Evolutionary conservation across 1,139 yeast species (phyloP), one percentile per base, ranked within the genome.

Genomic region (Geotrichum restrictum): DNA sequence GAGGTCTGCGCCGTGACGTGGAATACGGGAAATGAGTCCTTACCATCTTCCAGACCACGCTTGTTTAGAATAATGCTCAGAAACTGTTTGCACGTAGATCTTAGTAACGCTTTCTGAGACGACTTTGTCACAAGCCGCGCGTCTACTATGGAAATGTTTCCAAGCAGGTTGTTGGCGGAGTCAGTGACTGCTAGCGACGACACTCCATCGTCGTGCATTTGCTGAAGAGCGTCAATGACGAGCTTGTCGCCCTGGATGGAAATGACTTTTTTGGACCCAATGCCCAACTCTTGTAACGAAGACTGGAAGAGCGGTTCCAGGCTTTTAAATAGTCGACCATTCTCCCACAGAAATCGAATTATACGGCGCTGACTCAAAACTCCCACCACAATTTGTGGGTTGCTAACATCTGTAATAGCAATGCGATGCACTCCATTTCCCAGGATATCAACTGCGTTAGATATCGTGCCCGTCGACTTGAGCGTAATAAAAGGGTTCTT

Each of bases 1-100:
- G 94, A 83, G n/a, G 93, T 82, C 45, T 78, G 78, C 57, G 82
- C 79, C 59, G 86, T 85, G 32, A 91, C 96, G 68, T 91, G 96
- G 77, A 93, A 93, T 48, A 91, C 91, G 14, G 98, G 98, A 76
- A 84, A 91, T 45, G 94, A 89, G 72, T 93, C 98, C 70, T 89
- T 89, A 51, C 96, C 96, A 65, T 89, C 93, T 64, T 85, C 95
- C 36, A 93, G 78, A 14, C 98, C 98, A 64, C 96, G 83, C 58
- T 84, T 84, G 61, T 87, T 84, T 58, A 93, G 77, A 59, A 89
- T 89, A 59, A 88, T 86, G 33, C 95, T 82, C 55, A 93, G 81
- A 65, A 91, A 93, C 68, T 87, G 94, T 64, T 88, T 77, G 67
- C 96, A 94, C 7, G 94, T 78, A 66, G 86, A 83, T 64, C 85